Evolutionary conservation across 768 basidiomycete species (phyloP), one percentile per base, ranked within the genome.

Genomic region (Cystobasidium ongulense): DNA sequence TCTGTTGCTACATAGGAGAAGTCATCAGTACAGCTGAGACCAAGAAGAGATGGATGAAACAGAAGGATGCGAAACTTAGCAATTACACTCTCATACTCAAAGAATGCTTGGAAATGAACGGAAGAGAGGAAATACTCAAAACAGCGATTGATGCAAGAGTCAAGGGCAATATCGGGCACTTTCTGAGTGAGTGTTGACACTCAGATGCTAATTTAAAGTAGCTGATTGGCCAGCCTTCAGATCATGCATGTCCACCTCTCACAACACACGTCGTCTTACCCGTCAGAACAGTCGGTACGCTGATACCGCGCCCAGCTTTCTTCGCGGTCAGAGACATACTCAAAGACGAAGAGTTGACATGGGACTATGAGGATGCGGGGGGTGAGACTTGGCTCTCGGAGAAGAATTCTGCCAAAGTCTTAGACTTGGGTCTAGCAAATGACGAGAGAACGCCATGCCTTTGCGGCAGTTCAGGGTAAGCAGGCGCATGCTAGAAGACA

Each of bases 1-100:
- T 82, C 25, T 76, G 77, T 38, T 78, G 81, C 5, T 82, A 82
- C 64, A 79, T 80, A 8, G 81, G 81, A 21, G 79, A 82, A 73
- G 78, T 80, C 57, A 75, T 82, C 63, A 67, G 78, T 1, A 76
- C 76, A 0, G 17, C 41, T 5, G 72, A 81, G 76, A 80, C 80
- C 7, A 76, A 72, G 21, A 18, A 3, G 1, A 76, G 80, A 73
- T 71, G 53, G 53, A 11, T 23, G 2, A 11, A 59, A 18, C 80
- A 77, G 77, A 18, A 13, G 5, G 23, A 43, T 46, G 57, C 17
- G 29, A 76, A 77, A 1, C 43, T 75, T 63, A 79, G 77, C 43
- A 81, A 81, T 75, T 81, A 82, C 63, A 80, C 79, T 23, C 78
- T 82, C 25, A 75, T 77, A 4, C 61, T 82, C 21, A 75, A 75